A percentile compares a stretch with the other conserved stretches of the same genome.
Conservation (phyloP, 2,329 filamentous ascomycete genomes). For the Fusarium caatingaense region DNA sequence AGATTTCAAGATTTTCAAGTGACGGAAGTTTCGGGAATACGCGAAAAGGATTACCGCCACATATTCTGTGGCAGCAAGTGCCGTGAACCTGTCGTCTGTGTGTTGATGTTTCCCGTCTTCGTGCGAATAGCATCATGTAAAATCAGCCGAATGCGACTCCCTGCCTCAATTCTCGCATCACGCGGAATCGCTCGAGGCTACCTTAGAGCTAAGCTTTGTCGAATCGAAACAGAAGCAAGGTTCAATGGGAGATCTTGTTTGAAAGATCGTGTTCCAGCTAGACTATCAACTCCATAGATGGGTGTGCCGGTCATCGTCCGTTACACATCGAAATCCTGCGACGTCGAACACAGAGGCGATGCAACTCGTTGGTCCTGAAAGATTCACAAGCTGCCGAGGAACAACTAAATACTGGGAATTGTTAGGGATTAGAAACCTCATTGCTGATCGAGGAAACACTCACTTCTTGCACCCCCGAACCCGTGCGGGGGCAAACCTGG, state of each 20-base stretch:
- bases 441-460: conserved; percentile 13
- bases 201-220: conserved; percentile 27
- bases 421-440: conserved; percentile 12
- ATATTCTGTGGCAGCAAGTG: not conserved
- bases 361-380: conserved; percentile 27
- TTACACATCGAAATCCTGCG: conserved; percentile 5
- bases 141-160: conserved; percentile 11
- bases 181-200: not conserved
- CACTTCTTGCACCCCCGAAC: conserved; percentile 14
- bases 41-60: conserved; percentile 6
- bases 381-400: conserved; percentile 47
- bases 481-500: conserved; percentile 48
- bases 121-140: conserved; percentile 17
- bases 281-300: conserved; percentile 20
- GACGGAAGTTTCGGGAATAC: conserved; percentile 1
- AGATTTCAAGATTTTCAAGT: not conserved
- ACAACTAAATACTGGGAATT: conserved; percentile 11
- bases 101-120: conserved; percentile 19
- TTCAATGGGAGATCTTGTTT: conserved; percentile 3
- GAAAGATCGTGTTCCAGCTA: conserved; percentile 23
- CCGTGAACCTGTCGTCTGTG: not conserved
- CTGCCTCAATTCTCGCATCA: not conserved
- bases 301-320: conserved; percentile 38
- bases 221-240: conserved; percentile 5
- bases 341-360: conserved; percentile 27